A percentile compares a stretch with the other conserved stretches of the same genome.
Evolutionary conservation across 1,139 yeast genomes (phyloP).

Genomic region (Debaryomyces fabryi): DNA sequence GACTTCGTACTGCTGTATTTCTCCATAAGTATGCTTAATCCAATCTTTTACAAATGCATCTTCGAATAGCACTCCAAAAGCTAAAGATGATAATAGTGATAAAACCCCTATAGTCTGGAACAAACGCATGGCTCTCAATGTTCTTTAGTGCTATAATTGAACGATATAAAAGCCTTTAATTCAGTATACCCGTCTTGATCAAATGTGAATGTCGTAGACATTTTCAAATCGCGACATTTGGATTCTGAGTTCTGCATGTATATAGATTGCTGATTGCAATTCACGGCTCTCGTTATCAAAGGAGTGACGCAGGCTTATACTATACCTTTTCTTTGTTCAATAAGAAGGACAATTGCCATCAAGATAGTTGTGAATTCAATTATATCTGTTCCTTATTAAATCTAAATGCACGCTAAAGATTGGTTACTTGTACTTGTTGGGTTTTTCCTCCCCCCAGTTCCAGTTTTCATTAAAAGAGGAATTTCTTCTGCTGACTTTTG

Average conservation of each 20-base stretch:
- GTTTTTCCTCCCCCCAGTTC: conserved; percentile 80
- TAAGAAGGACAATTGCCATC: background rate
- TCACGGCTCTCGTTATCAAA: background rate
- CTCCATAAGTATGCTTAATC: conserved; percentile 26
- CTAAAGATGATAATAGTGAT: conserved; percentile 10
- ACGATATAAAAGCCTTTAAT: background rate
- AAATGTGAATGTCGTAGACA: background rate
- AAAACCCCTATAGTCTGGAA: conserved; percentile 1
- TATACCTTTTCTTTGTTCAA: too few relatives aligned
- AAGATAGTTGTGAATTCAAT: background rate
- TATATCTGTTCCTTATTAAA: background rate
- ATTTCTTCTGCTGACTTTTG: conserved; percentile 68
- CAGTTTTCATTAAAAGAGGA: conserved; percentile 79
- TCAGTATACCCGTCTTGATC: background rate
- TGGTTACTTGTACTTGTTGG: conserved; percentile 80
- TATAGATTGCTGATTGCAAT: background rate
- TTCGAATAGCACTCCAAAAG: conserved; percentile 31
- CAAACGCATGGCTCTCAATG: conserved; percentile 2
- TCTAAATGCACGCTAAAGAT: conserved; percentile 65
- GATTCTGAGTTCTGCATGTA: background rate
- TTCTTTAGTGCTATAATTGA: background rate
- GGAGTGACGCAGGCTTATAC: background rate
- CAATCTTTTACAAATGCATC: conserved; percentile 44
- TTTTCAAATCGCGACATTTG: background rate
- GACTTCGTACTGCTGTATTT: conserved; percentile 17